A percentile compares a stretch with the other conserved stretches of the same genome.
Evolutionary conservation across 441 rosid genomes (phyloP).

Genomic region (Mallotus japonicus): DNA sequence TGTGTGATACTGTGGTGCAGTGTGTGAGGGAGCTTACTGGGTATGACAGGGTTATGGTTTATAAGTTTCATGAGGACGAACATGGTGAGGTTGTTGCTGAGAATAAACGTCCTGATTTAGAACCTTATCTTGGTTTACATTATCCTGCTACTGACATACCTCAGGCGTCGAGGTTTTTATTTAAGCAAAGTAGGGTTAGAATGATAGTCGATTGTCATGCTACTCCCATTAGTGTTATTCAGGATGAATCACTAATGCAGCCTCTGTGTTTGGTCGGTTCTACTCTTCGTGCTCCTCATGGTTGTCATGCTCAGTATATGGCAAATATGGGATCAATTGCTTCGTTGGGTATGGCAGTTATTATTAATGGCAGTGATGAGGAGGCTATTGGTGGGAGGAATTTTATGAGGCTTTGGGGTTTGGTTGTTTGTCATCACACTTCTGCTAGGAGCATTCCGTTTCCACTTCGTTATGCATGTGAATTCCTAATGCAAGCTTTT

Average conservation of each 20-base stretch:
- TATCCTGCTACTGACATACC: constrained; percentile 97
- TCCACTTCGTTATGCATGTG: constrained; percentile 92
- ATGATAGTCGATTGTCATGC: constrained; percentile 93
- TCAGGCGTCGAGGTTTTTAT: constrained; percentile 90
- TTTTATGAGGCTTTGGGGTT: constrained; percentile 86
- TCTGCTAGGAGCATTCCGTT: constrained; percentile 83
- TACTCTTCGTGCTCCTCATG: constrained; percentile 93
- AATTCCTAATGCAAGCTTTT: constrained; percentile 96
- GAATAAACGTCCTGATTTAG: constrained; percentile 69
- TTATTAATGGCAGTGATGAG: constrained; percentile 79
- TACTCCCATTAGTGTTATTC: constrained; percentile 52
- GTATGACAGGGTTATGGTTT: constrained; percentile 93
- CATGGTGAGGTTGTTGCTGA: constrained; percentile 96
- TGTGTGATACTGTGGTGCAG: constrained; percentile 88
- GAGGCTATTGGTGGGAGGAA: constrained; percentile 66
- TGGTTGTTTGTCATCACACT: constrained; percentile 97
- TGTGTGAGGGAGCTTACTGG: constrained; percentile 81
- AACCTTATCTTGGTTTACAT: constrained; percentile 87
- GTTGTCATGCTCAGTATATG: constrained; percentile 97
- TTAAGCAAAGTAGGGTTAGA: constrained; percentile 89
- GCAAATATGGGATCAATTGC: constrained; percentile 91
- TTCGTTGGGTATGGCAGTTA: constrained; percentile 83
- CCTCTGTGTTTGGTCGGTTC: constrained; percentile 94
- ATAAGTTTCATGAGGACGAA: constrained; percentile 94
- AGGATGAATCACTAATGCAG: constrained; percentile 77